A percentile compares a stretch with the other conserved stretches of the same genome.
Conservation (phyloP, 257 asterid species). For the Paulownia fortunei region DNA sequence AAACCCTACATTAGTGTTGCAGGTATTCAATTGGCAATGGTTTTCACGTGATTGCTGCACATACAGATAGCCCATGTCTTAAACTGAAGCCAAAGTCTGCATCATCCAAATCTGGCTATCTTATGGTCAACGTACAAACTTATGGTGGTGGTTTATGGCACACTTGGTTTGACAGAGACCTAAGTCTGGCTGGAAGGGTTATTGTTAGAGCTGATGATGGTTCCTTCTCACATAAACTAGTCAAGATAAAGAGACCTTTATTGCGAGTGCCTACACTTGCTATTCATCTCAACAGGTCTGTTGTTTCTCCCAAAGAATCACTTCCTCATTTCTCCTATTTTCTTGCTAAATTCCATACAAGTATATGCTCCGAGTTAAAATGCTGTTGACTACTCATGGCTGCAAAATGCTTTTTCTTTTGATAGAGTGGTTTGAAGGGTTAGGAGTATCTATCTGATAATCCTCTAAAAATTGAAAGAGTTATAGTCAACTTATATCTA, state of each 20-base stretch:
- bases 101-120: slow-evolving; percentile 85
- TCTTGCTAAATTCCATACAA: slow-evolving; percentile 12
- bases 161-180: slow-evolving; percentile 98
- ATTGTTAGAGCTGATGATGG: slow-evolving; percentile 82
- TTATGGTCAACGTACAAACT: slow-evolving; percentile 91
- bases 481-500: slow-evolving; percentile 1
- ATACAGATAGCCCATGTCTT: slow-evolving; percentile 98
- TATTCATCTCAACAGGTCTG: slow-evolving; percentile 92
- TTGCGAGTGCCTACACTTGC: slow-evolving; percentile 97
- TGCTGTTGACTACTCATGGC: slow-evolving; percentile 8
- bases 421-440: slow-evolving; percentile 11
- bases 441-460: slow-evolving; percentile 1
- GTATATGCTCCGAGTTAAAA: slow-evolving; percentile 14
- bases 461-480: not conserved
- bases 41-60: slow-evolving; percentile 96
- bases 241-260: slow-evolving; percentile 84
- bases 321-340: slow-evolving; percentile 20
- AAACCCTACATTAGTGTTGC: slow-evolving; percentile 50
- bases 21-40: slow-evolving; percentile 90
- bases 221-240: slow-evolving; percentile 86
- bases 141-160: slow-evolving; percentile 99
- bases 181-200: slow-evolving; percentile 96
- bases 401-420: not conserved
- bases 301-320: slow-evolving; percentile 22
- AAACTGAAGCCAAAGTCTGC: slow-evolving; percentile 97